Conservation (phyloP, 139 green algal species). For the Trebouxia sp. region DNA sequence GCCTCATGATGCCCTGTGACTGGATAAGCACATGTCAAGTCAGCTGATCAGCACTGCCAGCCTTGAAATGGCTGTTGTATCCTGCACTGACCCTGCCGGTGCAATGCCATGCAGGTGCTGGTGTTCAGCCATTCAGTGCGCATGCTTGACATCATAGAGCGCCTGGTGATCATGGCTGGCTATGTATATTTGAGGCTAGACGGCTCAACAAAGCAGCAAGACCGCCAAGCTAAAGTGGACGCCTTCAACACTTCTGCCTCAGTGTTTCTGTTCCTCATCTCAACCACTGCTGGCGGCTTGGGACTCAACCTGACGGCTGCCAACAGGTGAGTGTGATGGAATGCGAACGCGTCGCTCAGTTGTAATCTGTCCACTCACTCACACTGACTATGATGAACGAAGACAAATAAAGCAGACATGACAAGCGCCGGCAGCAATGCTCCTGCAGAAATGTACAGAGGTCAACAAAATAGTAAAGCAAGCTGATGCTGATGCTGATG, state of each 20-base stretch:
- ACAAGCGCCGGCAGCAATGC: too few relatives aligned
- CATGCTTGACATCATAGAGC: constrained; percentile 67
- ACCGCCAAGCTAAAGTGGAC: constrained; percentile 60
- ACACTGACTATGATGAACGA: too few relatives aligned
- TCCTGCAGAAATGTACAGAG: too few relatives aligned
- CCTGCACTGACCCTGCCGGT: background rate
- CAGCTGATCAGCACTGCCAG: too few relatives aligned
- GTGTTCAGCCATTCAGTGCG: constrained; percentile 65
- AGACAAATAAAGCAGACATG: too few relatives aligned
- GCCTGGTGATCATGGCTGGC: constrained; percentile 39
- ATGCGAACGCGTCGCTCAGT: too few relatives aligned
- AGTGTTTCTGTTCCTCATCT: constrained; percentile 65
- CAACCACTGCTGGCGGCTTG: constrained; percentile 57
- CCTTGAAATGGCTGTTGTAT: too few relatives aligned
- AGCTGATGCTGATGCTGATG: too few relatives aligned
- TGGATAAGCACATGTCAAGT: background rate
- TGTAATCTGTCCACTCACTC: too few relatives aligned
- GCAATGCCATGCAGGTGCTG: constrained; percentile 57
- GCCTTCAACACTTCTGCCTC: constrained; percentile 62
- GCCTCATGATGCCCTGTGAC: constrained; percentile 24
- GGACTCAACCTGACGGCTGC: constrained; percentile 79
- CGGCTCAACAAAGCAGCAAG: constrained; percentile 42
- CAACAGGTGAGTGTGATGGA: constrained; percentile 51
- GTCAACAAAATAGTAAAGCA: too few relatives aligned
- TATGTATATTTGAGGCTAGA: constrained; percentile 56